Base-by-base conservation (phyloP, 495 filamentous ascomycete species). In the Aspergillus cristatus region DNA sequence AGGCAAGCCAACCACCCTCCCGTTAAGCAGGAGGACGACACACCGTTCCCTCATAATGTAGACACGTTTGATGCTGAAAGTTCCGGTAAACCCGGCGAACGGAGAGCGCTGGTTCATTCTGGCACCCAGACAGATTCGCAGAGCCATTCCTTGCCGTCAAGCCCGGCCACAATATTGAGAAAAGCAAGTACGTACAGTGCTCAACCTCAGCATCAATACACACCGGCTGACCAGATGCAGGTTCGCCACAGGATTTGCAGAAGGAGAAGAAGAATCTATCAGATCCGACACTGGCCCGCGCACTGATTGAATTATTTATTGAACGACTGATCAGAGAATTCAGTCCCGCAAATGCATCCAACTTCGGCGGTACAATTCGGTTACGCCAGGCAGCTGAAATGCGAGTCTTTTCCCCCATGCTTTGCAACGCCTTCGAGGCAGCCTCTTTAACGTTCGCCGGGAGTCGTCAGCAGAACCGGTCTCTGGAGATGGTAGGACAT, bases 371-470 rank as follows among this genome's bases (percentile, higher is more conserved):
- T 11, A 46, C 43, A 12, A 47, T 55, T 17, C 48, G 44, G 7
- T 38, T 55, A 25, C 53, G 49, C 2, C 37, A 46, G 14, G 53
- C 53, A 7, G 42, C 43, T 1, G 34, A 40, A 7, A 52, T 45
- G 44, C 46, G 53, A 12, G 41, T 55, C 6, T 43, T 48, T 17
- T 55, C 53, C 5, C 53, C 53, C 1, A 40, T 55, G 1, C 38
- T 55, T 6, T 42, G 34, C 13, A 49, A 37, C 14, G 53, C 48
- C 1, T 52, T 55, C 22, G 53, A 51, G 20, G 53, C 53, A 13
- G 46, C 49, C 1, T 46, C 53, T 1, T 34, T 55, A 8, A 53
- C 46, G 3, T 50, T 55, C 41, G 43, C 42, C 30, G 53, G 53
- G 6, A 35, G 40, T 18, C 46, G 36, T n/a, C 40, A 53, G 13